These are phyloP conservation scores for Medicago truncatula DNA, from an alignment of 306 rosid species.

Conservation along the genomic window MtrunA17r5.0-ANR NC_053044.1:56314501-56315000, in stretches of 20 bases:
- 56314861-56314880: conserved; percentile 58
- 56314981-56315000: conserved; percentile 71
- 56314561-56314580: conserved; percentile 10
- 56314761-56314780: conserved; percentile 21
- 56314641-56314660: neutral
- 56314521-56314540: conserved; percentile 3
- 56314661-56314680: neutral
- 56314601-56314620: neutral
- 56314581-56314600: conserved; percentile 13
- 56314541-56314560: conserved; percentile 17
- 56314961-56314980: conserved; percentile 32
- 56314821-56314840: conserved; percentile 39
- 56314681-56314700: conserved; percentile 24
- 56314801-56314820: conserved; percentile 8
- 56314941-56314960: conserved; percentile 29
- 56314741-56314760: conserved; percentile 28
- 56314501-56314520: conserved; percentile 11
- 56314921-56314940: conserved; percentile 39
- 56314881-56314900: conserved; percentile 85
- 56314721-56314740: conserved; percentile 32
- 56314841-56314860: conserved; percentile 42
- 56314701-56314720: conserved; percentile 27
- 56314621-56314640: conserved; percentile 15
- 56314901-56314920: conserved; percentile 66
- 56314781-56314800: conserved; percentile 28